Conservation (phyloP, 345 rosid species). For the Populus pruinosa region DNA sequence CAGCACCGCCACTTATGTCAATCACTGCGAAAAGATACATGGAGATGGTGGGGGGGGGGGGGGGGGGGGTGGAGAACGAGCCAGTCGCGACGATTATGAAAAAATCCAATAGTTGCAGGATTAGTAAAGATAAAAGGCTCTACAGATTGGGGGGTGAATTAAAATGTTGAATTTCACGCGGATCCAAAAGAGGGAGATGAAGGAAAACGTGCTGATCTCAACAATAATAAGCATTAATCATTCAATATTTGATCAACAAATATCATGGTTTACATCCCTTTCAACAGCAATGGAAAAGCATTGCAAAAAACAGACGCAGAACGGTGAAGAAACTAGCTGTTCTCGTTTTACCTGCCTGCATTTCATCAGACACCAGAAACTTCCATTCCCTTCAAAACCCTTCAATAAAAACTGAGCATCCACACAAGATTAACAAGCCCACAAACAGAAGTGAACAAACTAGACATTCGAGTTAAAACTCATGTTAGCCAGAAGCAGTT, state of each 20-base stretch:
- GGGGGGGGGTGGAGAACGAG: no score
- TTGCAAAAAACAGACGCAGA: not conserved
- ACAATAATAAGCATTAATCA: conserved; percentile 6
- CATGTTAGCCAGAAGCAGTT: conserved; percentile 28
- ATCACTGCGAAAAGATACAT: conserved; percentile 12
- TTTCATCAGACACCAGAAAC: conserved; percentile 6
- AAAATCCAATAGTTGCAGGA: not conserved
- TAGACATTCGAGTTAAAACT: conserved; percentile 23
- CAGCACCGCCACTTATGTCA: conserved; percentile 18
- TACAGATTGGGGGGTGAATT: not conserved
- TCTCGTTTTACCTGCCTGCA: not conserved
- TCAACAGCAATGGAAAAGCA: not conserved
- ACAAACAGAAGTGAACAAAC: conserved; percentile 21
- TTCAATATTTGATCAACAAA: conserved; percentile 7
- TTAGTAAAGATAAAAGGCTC: not conserved
- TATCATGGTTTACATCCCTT: conserved; percentile 16
- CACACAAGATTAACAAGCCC: conserved; percentile 23
- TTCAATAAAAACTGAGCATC: conserved; percentile 17
- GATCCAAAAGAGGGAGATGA: not conserved
- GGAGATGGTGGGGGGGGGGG: not conserved
- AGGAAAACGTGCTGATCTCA: conserved; percentile 9
- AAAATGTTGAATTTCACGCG: not conserved
- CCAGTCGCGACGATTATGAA: not conserved
- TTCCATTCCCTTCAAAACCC: conserved; percentile 19
- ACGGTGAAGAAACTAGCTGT: not conserved